A percentile compares a stretch with the other conserved stretches of the same genome.
Conservation (phyloP, 805 yeast species). For the Metschnikowia reukaufii region DNA sequence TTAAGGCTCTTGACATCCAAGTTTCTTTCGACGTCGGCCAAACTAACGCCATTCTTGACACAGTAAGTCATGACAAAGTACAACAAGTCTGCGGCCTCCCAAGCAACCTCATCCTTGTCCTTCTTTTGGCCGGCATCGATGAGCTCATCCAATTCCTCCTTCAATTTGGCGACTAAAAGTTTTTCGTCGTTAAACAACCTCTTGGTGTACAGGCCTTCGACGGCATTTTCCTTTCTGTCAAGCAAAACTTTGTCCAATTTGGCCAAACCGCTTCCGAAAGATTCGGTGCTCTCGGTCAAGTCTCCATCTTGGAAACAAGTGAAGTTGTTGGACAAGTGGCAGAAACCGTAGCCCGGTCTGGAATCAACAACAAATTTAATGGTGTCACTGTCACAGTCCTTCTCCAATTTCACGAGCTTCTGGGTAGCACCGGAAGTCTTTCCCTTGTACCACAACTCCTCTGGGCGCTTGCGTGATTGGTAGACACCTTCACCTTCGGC, state of each 20-base stretch:
- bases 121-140: conserved; percentile 66
- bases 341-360: conserved; percentile 78
- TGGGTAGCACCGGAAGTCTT: conserved; percentile 96
- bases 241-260: conserved; percentile 66
- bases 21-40: conserved; percentile 80
- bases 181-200: conserved; percentile 78
- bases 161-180: conserved; percentile 79
- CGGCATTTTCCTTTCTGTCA: conserved; percentile 66
- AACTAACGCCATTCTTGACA: conserved; percentile 69
- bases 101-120: conserved; percentile 58
- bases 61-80: conserved; percentile 57
- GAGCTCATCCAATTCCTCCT: conserved; percentile 95
- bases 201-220: conserved; percentile 92
- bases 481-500: conserved; percentile 85
- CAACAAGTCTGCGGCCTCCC: conserved; percentile 95
- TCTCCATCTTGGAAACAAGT: conserved; percentile 69
- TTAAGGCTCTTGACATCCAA: conserved; percentile 80
- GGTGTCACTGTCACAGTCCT: conserved; percentile 93
- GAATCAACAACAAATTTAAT: conserved; percentile 85
- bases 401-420: conserved; percentile 58
- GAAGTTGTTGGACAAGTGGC: conserved; percentile 72
- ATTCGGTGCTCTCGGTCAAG: conserved; percentile 33
- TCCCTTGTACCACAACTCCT: conserved; percentile 96
- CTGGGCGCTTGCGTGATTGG: conserved; percentile 74
- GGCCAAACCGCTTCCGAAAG: conserved; percentile 63